Percentiles rank a stretch among this genome's conserved stretches.
Conservation (phyloP, 768 basidiomycete species). For the Epithele typhae region DNA sequence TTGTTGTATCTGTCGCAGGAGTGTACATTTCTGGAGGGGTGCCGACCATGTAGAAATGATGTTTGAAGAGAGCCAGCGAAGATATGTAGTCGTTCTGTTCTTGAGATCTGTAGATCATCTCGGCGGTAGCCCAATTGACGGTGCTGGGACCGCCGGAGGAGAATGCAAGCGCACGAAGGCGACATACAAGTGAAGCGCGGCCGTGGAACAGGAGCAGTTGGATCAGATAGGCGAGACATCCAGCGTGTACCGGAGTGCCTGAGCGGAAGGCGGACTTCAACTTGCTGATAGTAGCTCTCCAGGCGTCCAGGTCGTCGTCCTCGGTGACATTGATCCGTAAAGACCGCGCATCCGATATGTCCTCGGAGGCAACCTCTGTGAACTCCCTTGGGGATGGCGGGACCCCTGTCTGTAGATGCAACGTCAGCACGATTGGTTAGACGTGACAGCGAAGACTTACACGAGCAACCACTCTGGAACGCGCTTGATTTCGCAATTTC, state of each 20-base stretch:
- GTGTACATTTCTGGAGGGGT: conserved; percentile 35
- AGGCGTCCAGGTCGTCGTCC: too few relatives aligned
- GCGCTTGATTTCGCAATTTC: background rate
- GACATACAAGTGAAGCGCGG: conserved; percentile 63
- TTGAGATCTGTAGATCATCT: conserved; percentile 22
- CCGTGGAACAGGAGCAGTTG: conserved; percentile 28
- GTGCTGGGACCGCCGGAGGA: conserved; percentile 26
- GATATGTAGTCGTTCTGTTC: conserved; percentile 3
- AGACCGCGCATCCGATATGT: too few relatives aligned
- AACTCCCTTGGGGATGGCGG: too few relatives aligned
- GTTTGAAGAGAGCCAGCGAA: conserved; percentile 35
- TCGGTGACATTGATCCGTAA: too few relatives aligned
- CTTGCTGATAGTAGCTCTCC: too few relatives aligned
- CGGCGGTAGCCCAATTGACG: conserved; percentile 22
- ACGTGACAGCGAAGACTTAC: too few relatives aligned
- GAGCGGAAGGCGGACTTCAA: background rate
- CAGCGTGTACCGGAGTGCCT: background rate
- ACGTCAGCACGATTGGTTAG: too few relatives aligned
- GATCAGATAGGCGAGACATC: conserved; percentile 14
- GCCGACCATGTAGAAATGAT: conserved; percentile 48
- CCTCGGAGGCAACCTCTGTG: too few relatives aligned
- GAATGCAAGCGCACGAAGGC: conserved; percentile 53
- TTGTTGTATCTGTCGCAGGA: too few relatives aligned
- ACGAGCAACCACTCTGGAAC: too few relatives aligned
- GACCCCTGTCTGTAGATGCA: too few relatives aligned